Evolutionary conservation across 1,284 basidiomycete genomes (phyloP).

Genomic region (Ceratobasidium sp.): DNA sequence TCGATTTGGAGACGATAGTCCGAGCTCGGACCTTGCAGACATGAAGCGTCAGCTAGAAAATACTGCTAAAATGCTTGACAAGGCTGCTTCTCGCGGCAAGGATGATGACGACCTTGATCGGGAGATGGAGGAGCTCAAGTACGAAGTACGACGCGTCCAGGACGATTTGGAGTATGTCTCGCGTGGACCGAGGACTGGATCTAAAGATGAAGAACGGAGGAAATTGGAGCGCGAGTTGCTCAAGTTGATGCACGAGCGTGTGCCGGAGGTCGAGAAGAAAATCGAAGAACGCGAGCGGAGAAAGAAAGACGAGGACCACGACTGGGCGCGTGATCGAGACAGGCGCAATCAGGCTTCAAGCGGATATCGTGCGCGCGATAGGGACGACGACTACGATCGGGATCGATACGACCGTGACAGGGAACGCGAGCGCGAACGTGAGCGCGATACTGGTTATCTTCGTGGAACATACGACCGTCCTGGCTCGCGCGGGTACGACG

Average conservation of each 20-base stretch:
- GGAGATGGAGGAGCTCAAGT: slow-evolving; percentile 89
- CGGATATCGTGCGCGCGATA: slow-evolving; percentile 43
- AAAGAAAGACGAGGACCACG: slow-evolving; percentile 79
- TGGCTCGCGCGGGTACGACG: slow-evolving; percentile 57
- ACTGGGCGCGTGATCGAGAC: slow-evolving; percentile 84
- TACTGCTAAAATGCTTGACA: slow-evolving; percentile 85
- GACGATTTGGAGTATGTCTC: slow-evolving; percentile 94
- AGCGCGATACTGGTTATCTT: slow-evolving; percentile 52
- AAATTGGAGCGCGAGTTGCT: slow-evolving; percentile 91
- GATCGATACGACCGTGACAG: slow-evolving; percentile 36
- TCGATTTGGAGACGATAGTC: slow-evolving; percentile 75
- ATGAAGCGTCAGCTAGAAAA: slow-evolving; percentile 88
- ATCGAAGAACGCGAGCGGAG: slow-evolving; percentile 84
- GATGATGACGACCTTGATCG: slow-evolving; percentile 91
- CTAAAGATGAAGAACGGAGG: slow-evolving; percentile 87
- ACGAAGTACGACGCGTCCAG: slow-evolving; percentile 87
- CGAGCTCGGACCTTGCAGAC: slow-evolving; percentile 80
- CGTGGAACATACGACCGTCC: slow-evolving; percentile 42
- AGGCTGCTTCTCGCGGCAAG: slow-evolving; percentile 67
- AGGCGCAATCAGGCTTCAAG: slow-evolving; percentile 72
- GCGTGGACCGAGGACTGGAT: slow-evolving; percentile 75
- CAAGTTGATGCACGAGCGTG: slow-evolving; percentile 86
- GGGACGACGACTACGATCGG: slow-evolving; percentile 45
- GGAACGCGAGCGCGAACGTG: slow-evolving; percentile 52
- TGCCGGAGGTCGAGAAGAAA: slow-evolving; percentile 90